Evolutionary conservation across 2,329 filamentous ascomycete genomes (phyloP), one percentile per base, ranked within the genome.

Genomic region (Penicillium aurantiogriseum): DNA sequence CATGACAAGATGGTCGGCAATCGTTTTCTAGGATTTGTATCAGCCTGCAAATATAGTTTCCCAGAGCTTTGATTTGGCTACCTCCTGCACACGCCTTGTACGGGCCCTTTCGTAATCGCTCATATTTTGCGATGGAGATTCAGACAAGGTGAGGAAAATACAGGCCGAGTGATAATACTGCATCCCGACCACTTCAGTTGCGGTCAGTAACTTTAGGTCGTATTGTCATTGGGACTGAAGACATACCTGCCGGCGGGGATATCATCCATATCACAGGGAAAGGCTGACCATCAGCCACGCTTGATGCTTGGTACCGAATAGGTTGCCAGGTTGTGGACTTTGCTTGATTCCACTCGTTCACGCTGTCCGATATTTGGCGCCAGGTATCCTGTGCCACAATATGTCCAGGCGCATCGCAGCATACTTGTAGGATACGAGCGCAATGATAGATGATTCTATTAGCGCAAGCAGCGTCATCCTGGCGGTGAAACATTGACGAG

Each of bases 391-490:
- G 58, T 19, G 68, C 64, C 7, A 72, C 63, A 3, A 56, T 45
- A 25, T 59, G 36, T 8, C 56, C 57, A 15, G 67, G 67, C 5
- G 61, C 62, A 54, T 59, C 63, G 27, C 49, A 70, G 46, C 66
- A 69, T 29, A 63, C 47, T 21, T 71, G 72, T 6, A 78, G 64
- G 3, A 76, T 74, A 33, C 68, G 71, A 3, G 75, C 75, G 50
- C 76, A 77, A 10, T 76, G 66, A 36, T 75, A 73, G 6, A 77
- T 69, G 7, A 76, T 70, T 8, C 70, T 60, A 40, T 77, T 78
- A 1, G 74, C 72, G 54, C 73, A 74, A 0, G 76, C 70, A 1
- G 70, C 71, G 52, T 77, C 75, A 29, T 77, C 74, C 0, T 64
- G 60, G n/a, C 70, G 68, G 3, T 68, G 67, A 40, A 77, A 76